phyloP scores from a whole-genome alignment of 1,139 yeast species.

The Yamadazyma taylorii region DNA sequence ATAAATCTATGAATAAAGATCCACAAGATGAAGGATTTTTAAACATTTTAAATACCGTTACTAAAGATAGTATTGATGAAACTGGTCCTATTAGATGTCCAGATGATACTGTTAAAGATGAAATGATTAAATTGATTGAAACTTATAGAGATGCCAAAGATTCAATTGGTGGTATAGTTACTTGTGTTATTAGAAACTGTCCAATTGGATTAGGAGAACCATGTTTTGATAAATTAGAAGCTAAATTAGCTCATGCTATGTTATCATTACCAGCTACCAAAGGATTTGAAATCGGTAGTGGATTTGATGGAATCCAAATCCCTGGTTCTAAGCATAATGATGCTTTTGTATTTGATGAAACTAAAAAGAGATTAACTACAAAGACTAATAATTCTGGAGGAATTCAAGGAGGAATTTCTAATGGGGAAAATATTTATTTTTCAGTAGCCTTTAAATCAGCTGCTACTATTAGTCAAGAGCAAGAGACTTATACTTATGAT shows the following conservation, averaged over 20 bases:
- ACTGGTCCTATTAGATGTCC: conserved; percentile 95
- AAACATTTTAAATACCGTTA: conserved; percentile 65
- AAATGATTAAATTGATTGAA: conserved; percentile 87
- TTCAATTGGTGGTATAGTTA: conserved; percentile 96
- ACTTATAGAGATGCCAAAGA: conserved; percentile 83
- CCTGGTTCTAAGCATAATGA: conserved; percentile 97
- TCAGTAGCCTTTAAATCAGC: conserved; percentile 97
- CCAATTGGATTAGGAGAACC: conserved; percentile 98
- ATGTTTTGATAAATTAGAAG: conserved; percentile 94
- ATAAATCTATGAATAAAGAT: conserved; percentile 70
- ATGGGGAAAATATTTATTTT: conserved; percentile 93
- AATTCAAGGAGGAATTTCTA: conserved; percentile 95
- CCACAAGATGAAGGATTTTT: conserved; percentile 66
- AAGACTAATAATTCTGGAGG: conserved; percentile 94
- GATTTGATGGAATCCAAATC: conserved; percentile 83
- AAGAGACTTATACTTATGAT: conserved; percentile 80
- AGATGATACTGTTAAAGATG: conserved; percentile 64
- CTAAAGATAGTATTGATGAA: conserved; percentile 85
- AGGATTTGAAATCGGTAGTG: conserved; percentile 97
- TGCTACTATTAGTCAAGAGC: conserved; percentile 94
- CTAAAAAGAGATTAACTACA: conserved; percentile 67
- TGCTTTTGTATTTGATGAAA: conserved; percentile 63
- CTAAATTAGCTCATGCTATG: conserved; percentile 95
- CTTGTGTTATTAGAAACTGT: conserved; percentile 92
- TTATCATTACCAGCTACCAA: conserved; percentile 95